A percentile compares a stretch with the other conserved stretches of the same genome.
phyloP scores from a whole-genome alignment of 345 rosid species.

The Rhodamnia rubescens region DNA sequence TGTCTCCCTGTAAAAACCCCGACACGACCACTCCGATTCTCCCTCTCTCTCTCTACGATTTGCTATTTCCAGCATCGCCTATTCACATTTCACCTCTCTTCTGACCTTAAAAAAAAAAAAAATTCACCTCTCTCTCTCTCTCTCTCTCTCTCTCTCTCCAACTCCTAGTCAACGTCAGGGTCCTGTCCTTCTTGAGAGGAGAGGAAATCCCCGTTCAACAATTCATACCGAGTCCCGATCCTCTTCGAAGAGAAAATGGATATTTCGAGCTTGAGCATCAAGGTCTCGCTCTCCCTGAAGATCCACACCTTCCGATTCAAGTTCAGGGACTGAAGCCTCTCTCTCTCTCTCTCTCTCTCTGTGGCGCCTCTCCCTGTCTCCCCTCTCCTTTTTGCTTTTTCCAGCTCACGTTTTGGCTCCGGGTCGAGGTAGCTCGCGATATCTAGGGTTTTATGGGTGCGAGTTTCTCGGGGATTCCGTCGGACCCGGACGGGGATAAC shows the following conservation, averaged over 20 bases:
- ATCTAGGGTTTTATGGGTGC: constrained; percentile 28
- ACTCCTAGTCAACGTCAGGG: too few relatives aligned
- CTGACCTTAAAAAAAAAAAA: too few relatives aligned
- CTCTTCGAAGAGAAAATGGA: neutral
- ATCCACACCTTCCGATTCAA: constrained; percentile 11
- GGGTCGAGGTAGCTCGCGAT: neutral
- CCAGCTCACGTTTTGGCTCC: neutral
- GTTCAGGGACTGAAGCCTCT: constrained; percentile 4
- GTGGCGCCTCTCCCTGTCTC: too few relatives aligned
- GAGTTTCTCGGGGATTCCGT: constrained; percentile 17
- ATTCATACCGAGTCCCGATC: neutral
- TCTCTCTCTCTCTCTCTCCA: too few relatives aligned
- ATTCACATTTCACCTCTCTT: too few relatives aligned
- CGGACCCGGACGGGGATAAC: constrained; percentile 12
- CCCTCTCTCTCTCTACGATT: too few relatives aligned
- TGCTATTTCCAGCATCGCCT: too few relatives aligned
- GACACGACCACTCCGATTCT: too few relatives aligned
- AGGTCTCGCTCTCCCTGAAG: constrained; percentile 4
- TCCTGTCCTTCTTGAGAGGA: too few relatives aligned
- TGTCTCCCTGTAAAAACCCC: too few relatives aligned
- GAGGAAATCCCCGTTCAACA: neutral
- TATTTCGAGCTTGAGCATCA: neutral
- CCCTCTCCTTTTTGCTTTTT: neutral
- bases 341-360: neutral
- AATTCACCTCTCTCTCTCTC: too few relatives aligned